Evolutionary conservation across 2,329 filamentous ascomycete genomes (phyloP), one percentile per base, ranked within the genome.

Genomic region (Chaetomium strumarium): DNA sequence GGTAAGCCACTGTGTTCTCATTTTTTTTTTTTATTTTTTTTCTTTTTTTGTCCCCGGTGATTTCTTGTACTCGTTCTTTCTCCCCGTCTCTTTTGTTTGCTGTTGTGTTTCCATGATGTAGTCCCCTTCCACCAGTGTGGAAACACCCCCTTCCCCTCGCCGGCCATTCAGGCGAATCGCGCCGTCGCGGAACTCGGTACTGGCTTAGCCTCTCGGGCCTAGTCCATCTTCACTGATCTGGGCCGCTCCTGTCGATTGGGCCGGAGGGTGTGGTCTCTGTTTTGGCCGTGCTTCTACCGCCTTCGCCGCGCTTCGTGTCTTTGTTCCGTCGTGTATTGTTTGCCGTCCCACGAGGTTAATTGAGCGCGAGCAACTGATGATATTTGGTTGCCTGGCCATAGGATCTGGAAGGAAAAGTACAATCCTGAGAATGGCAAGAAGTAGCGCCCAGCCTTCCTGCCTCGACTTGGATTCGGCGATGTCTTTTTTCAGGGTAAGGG

Each of bases 381-480:
- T n/a, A 34, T 40, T n/a, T 38, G 2, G 36, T 33, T 44, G n/a
- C 51, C 40, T 50, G 52, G 50, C 47, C 34, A 62, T 66, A 95
- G 90, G 91, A 96, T 97, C 66, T 96, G 92, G 90, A 97, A 97
- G 70, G 90, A 95, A 58, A 97, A 97, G 73, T 96, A 97, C 73
- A 79, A 79, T 63, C 75, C 78, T 33, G 72, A 63, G 47, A 71
- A 67, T 55, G 66, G 66, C 58, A 72, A 77, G 66, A 72, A 76
- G 60, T 68, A 69, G 55, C 16, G 14, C 16, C n/a, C 10, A 30
- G 24, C 24, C 7, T 24, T 24, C 16, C 17, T 19, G 30, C 12
- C 24, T 24, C 4, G 24, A 7, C 24, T 24, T 24, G 24, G 24
- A 24, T 24, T 24, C 4, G 4, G 24, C 24, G 24, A 24, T 24